Base-by-base conservation (phyloP, 1,284 basidiomycete species). In the Ganoderma multipileum region DNA sequence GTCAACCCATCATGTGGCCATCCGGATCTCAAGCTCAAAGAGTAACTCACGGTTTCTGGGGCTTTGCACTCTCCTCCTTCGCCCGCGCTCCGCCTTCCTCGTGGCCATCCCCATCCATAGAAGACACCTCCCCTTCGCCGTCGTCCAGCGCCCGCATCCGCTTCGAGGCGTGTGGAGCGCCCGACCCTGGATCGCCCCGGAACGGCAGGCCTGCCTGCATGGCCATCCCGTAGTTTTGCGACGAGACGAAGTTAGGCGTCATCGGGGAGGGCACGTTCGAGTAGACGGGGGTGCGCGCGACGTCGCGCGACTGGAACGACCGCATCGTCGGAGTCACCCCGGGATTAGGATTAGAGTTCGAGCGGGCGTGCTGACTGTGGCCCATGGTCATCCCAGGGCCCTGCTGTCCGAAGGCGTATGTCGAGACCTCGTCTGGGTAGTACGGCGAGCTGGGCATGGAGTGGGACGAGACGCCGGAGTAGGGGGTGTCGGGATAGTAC, bases 131-230 rank as follows among this genome's bases (percentile, higher is more conserved):
- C 7, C 82, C 83, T 6, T 75, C 79, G 2, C 77, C 79, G 11
- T 86, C 83, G 16, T 84, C 83, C 41, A 89, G 80, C 72, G 84
- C 87, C 62, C 78, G 79, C 80, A 82, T 81, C 12, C 83, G 78
- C 70, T 74, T 76, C 26, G 68, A 61, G 20, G 67, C 70, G 33
- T 71, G 72, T 16, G 69, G 63, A 36, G 64, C 71, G 12, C 63
- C 71, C 33, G 68, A 65, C 30, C 38, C 61, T 50, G 64, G 69
- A 47, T 69, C 67, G 2, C 58, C 38, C 38, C 63, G 65, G 61
- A 69, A 72, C 52, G 69, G 61, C 67, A 68, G 54, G 23, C 67
- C 71, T 20, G 66, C 52, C 55, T 70, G 71, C 42, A 65, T 36
- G 54, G 64, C 33, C 52, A 72, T 62, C 8, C 64, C 66, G 36